Percentiles rank a stretch among this genome's conserved stretches.
These are phyloP conservation scores for Plantago coronopus DNA, from an alignment of 305 asterid species.

Conservation along the genomic window DNA sequence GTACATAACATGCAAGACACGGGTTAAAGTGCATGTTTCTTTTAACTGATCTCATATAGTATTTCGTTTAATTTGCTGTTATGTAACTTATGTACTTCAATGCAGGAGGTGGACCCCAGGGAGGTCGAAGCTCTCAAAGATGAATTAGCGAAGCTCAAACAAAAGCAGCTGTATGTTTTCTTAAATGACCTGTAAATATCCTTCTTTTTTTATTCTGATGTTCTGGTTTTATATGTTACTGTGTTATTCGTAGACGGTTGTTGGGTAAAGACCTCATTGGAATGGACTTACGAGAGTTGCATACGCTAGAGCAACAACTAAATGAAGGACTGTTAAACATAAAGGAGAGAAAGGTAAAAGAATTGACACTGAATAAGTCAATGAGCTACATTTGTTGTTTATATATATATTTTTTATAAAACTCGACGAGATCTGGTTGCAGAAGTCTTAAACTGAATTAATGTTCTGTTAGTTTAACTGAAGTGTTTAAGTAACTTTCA, in stretches of 20 bases:
- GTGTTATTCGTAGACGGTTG: constrained; percentile 39
- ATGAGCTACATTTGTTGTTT: background rate
- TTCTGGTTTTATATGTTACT: background rate
- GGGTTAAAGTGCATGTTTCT: background rate
- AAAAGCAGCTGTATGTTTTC: constrained; percentile 45
- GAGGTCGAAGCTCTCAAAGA: constrained; percentile 54
- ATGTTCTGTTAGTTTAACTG: background rate
- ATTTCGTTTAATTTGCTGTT: background rate
- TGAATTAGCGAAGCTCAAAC: constrained; percentile 54
- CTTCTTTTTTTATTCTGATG: background rate
- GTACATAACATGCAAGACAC: background rate
- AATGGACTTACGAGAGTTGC: constrained; percentile 50
- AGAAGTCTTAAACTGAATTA: background rate
- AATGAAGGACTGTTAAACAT: constrained; percentile 47
- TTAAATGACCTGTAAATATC: constrained; percentile 8
- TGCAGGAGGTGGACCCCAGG: constrained; percentile 25
- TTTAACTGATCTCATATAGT: background rate
- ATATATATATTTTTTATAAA: too few species aligned
- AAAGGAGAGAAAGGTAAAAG: constrained; percentile 62
- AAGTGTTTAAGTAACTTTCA: constrained; percentile 24
- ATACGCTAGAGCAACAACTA: constrained; percentile 53
- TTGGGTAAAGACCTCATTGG: constrained; percentile 57
- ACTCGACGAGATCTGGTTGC: too few species aligned
- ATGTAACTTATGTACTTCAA: background rate
- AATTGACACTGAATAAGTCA: constrained; percentile 11